Evolutionary conservation across 2,329 filamentous ascomycete species (phyloP), one percentile per base, ranked within the genome.

Genomic region (Ceratocystis ficicola): DNA sequence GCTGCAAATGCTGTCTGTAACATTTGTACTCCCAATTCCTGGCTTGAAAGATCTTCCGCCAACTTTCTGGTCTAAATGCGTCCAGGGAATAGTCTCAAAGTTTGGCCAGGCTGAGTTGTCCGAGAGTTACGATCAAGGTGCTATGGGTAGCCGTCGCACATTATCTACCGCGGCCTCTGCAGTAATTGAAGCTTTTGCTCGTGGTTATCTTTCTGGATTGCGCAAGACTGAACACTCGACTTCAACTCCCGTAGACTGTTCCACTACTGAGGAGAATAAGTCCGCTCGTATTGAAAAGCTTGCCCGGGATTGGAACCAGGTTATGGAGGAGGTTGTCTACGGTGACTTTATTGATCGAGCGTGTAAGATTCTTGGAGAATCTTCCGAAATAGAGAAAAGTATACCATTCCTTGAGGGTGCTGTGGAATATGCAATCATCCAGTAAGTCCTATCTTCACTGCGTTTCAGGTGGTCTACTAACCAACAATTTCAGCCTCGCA

Each of bases 71-170:
- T 79, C 78, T 44, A 77, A 79, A n/a, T 79, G 83, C 57, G 77
- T 87, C 28, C 80, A 83, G 69, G 79, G 80, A 1, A 73, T 90
- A 17, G 77, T 89, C 70, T 75, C 77, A 70, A 79, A 83, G 70
- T 76, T 93, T 65, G 85, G 81, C 7, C 80, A 85, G 41, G 87
- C 84, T 1, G 84, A 89, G 63, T 77, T 93, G 41, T 90, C 87
- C 1, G 89, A 93, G 73, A 90, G 87, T 72, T 93, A 91, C 71
- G 89, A 93, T 73, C 90, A 90, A 74, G 88, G 87, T 15, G 80
- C 84, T 0, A 75, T 93, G 69, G 89, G 89, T 0, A 85, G 86
- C 67, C 80, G 89, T 63, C 91, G 90, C 76, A 88, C 86, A 22
- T 75, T 93, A 62, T 83, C 88, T 0, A 90, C 89, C 5, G 88